Evolutionary conservation across 495 filamentous ascomycete genomes (phyloP), one percentile per base, ranked within the genome.

Genomic region (Penicillium taxi): DNA sequence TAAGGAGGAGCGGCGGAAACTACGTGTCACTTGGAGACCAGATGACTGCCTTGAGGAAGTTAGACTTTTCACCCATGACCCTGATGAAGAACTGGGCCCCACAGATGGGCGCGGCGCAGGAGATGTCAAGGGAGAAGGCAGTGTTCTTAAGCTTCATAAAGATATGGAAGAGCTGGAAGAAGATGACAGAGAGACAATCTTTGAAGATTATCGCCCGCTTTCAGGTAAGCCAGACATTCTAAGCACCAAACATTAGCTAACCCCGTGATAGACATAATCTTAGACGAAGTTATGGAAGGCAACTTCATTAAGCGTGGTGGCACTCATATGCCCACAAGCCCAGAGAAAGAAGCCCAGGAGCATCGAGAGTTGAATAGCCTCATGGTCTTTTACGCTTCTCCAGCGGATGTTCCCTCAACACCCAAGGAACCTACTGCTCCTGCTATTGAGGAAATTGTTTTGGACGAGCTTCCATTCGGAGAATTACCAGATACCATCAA

Each of bases 301-400:
- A 65, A 73, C 29, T 86, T 69, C 48, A 59, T 69, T 13, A 82
- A 77, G 13, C 75, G 80, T 31, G 81, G 78, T 31, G 87, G 86
- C 3, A 47, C 59, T 8, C 67, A 69, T 22, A 49, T 63, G 4
- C 69, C 83, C 6, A 55, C 62, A 0, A 88, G 81, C 6, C 63
- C 74, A 0, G 80, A 93, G 52, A 79, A 79, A 39, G 66, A 72
- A 25, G 65, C 68, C 4, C 86, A 86, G 52, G 70, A 81, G 19
- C 70, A 79, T 33, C 77, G 84, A 6, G 89, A 94, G 58, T 64
- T 69, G 14, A 78, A 69, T n/a, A 87, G 84, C 16, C 72, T 94
- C 21, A 86, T 93, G 78, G 83, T 81, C 4, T 75, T 87, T 41
- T 91, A 94, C 50, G 74, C 81, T 2, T 77, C 78, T 35, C 57